Evolutionary conservation across 2,329 filamentous ascomycete genomes (phyloP).

Genomic region (Colletotrichum magnum): DNA sequence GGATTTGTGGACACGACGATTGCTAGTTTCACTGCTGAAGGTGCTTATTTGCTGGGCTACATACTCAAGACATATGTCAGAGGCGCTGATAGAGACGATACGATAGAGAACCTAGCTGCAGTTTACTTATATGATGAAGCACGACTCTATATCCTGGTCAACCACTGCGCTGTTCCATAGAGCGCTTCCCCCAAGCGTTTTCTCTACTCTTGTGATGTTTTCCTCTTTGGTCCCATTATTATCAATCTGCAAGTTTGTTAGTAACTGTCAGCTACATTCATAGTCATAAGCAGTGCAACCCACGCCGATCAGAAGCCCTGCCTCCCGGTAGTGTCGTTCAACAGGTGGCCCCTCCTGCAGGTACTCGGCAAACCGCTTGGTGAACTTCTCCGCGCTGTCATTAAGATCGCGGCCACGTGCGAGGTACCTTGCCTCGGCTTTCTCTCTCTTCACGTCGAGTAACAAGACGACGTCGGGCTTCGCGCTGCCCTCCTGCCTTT

Average conservation of each 20-base stretch:
- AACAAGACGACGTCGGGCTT: conserved; percentile 13
- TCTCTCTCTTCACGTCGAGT: conserved; percentile 9
- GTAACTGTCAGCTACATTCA: not conserved
- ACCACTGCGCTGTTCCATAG: not conserved
- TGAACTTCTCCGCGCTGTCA: conserved; percentile 6
- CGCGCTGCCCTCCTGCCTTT: not conserved
- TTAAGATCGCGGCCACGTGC: conserved; percentile 15
- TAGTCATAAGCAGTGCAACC: not conserved
- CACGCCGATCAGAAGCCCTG: conserved; percentile 1
- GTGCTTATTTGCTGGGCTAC: not conserved
- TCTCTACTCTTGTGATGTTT: conserved; percentile 1
- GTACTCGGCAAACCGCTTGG: not conserved
- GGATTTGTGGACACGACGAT: not conserved
- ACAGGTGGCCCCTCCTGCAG: not conserved
- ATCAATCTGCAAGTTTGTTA: conserved; percentile 1
- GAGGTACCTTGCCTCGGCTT: conserved; percentile 7
- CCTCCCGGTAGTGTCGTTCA: conserved; percentile 15
- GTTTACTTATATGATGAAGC: not conserved
- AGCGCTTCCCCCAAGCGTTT: not conserved
- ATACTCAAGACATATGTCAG: not conserved
- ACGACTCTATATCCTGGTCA: conserved; percentile 2
- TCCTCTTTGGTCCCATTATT: conserved; percentile 19
- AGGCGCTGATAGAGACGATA: not conserved
- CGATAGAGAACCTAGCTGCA: not conserved
- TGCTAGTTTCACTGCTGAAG: not conserved